Evolutionary conservation across 1,284 basidiomycete species (phyloP), one percentile per base, ranked within the genome.

Genomic region (Ganoderma boninense): DNA sequence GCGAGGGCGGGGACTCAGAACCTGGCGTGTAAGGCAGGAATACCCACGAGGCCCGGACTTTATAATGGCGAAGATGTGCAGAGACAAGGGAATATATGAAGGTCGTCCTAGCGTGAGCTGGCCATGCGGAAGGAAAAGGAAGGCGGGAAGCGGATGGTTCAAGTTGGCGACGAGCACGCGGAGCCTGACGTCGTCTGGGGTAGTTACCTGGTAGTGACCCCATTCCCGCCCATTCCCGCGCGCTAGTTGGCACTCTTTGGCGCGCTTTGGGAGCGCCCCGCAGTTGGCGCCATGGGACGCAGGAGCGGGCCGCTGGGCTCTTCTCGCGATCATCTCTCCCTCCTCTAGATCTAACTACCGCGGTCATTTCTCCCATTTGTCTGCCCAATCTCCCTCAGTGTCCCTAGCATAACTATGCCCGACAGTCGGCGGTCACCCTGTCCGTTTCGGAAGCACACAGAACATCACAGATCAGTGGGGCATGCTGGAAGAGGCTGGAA

Each of bases 161-260:
- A 29, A n/a, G n/a, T 61, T 11, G 38, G 23, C 23, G 42, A n/a
- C 23, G 60, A 14, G 23, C 38, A 43, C n/a, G 40, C 40, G 23
- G 40, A 23, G 20, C 20, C n/a, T 40, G 57, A 60, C 35, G 57
- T n/a, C 35, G 38, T 23, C 4, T 1, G 3, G 18, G 57, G 40
- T 11, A 42, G 13, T 62, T 42, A 62, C 23, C 60, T 23, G 57
- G 40, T 11, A 42, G 13, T 62, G 60, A 62, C 23, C 60, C 23
- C 57, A 18, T 40, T 49, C n/a, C n/a, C 46, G 46, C 46, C 20
- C 57, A n/a, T 23, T 54, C 3, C 20, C 44, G 2, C 6, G n/a
- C 13, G 11, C 1, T 14, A 20, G 62, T 70, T 71, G 67, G 8
- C 26, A 11, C 10, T 70, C 66, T 70, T 71, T 14, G 38, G 38